phyloP scores from a whole-genome alignment of 2,329 filamentous ascomycete species.

The Byssochlamys sp. region DNA sequence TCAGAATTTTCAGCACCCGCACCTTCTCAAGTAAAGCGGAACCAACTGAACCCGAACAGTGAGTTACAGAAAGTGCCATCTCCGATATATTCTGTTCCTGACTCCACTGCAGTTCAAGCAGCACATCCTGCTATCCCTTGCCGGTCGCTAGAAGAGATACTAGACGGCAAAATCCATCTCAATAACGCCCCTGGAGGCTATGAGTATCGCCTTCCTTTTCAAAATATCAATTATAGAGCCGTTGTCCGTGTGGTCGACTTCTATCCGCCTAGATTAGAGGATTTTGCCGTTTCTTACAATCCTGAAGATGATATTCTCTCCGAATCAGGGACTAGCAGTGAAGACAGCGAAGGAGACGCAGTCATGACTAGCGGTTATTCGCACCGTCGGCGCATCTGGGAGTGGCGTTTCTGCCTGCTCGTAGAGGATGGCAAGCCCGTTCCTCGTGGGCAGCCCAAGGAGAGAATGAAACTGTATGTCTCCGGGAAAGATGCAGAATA shows the following conservation, averaged over 20 bases:
- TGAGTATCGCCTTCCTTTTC: constrained; percentile 55
- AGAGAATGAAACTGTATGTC: constrained; percentile 59
- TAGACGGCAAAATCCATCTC: constrained; percentile 38
- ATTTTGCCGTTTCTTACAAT: constrained; percentile 53
- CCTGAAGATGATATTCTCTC: constrained; percentile 45
- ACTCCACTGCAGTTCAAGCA: constrained; percentile 37
- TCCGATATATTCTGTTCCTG: constrained; percentile 3
- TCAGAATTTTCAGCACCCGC: constrained; percentile 5
- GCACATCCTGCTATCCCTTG: constrained; percentile 32
- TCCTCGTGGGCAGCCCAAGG: constrained; percentile 26
- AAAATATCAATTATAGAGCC: constrained; percentile 60
- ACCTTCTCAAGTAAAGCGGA: constrained; percentile 14
- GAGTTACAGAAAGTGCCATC: constrained; percentile 11
- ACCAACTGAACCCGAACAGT: constrained; percentile 35
- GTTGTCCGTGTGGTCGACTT: constrained; percentile 75
- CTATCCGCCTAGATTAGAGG: constrained; percentile 56
- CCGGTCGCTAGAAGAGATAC: constrained; percentile 39
- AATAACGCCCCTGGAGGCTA: constrained; percentile 38
- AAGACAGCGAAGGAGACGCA: constrained; percentile 15
- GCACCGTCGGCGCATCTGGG: constrained; percentile 44
- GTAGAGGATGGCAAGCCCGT: constrained; percentile 57
- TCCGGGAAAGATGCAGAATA: constrained; percentile 49
- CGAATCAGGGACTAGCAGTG: constrained; percentile 19
- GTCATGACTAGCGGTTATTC: background rate
- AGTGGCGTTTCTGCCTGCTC: constrained; percentile 74